Evolutionary conservation across 2,329 filamentous ascomycete genomes (phyloP), one percentile per base, ranked within the genome.

Genomic region (Scleromitrula shiraiana): DNA sequence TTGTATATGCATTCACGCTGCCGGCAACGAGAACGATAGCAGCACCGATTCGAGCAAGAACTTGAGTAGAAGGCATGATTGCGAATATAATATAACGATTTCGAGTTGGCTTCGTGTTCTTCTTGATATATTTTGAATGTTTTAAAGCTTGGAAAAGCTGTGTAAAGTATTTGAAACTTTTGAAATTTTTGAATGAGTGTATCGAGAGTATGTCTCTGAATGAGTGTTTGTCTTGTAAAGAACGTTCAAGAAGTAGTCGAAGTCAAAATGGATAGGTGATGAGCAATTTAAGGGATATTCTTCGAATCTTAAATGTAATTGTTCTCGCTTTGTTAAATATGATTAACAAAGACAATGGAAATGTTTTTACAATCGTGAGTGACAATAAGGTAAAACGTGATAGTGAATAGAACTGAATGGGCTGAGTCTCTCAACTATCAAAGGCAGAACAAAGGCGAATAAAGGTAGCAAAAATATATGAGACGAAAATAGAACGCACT

Each of bases 1-100:
- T 59, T 27, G 67, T 63, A 59, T 75, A 75, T 20, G 59, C 59
- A 23, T 53, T 56, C 43, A 54, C 55, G 30, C 52, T 50, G 46
- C 57, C 52, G 41, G 57, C 56, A 55, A 50, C 56, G 44, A 53
- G 52, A 48, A 56, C 5, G 8, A 70, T 51, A 22, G 64, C 56
- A 24, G 62, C 60, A 57, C 58, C 47, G 32, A 65, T 45, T 47
- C 59, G 51, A 41, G 52, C 35, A 37, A 64, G 42, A 19, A 53
- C 30, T 44, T 53, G 55, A 44, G 54, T 53, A 32, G 43, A 36
- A 49, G 49, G 52, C 59, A 61, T 61, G 2, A 5, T 50, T 45
- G 24, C 17, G 15, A 2, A 17, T 41, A 19, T 15, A 44, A 37
- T 24, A 12, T n/a, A n/a, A n/a, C n/a, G n/a, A n/a, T n/a, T n/a